phyloP scores from a whole-genome alignment of 257 asterid genomes.

The Eucommia ulmoides region DNA sequence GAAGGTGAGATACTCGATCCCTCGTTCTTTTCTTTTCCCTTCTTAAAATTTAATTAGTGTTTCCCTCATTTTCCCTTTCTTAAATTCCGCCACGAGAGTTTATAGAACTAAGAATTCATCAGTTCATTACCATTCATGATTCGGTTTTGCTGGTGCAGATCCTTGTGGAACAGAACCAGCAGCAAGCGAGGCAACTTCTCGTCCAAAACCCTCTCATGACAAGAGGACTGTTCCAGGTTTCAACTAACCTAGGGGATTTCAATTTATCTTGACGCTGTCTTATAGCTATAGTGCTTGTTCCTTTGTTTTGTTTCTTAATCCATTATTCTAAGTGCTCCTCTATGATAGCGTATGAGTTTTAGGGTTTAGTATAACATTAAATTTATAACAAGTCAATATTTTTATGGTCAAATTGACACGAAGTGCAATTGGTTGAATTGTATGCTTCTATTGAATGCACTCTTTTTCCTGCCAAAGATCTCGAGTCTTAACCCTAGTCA shows the following conservation, averaged over 20 bases:
- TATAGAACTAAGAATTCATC: conserved; percentile 1
- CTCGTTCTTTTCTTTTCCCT: too few relatives aligned
- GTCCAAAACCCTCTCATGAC: conserved; percentile 83
- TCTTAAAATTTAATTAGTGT: too few relatives aligned
- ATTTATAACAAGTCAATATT: too few relatives aligned
- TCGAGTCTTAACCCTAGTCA: too few relatives aligned
- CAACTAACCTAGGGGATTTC: neutral
- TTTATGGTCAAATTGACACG: too few relatives aligned
- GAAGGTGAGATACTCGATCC: conserved; percentile 39
- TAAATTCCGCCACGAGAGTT: neutral
- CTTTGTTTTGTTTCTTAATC: neutral
- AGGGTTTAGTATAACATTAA: too few relatives aligned
- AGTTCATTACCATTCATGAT: neutral
- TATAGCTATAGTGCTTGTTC: conserved; percentile 4
- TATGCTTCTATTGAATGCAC: too few relatives aligned
- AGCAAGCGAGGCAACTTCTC: conserved; percentile 90
- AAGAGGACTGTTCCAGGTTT: conserved; percentile 88
- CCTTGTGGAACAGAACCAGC: conserved; percentile 77
- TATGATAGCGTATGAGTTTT: too few relatives aligned
- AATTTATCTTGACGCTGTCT: neutral
- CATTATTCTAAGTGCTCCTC: too few relatives aligned
- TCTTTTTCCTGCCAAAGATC: too few relatives aligned
- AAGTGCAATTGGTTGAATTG: too few relatives aligned
- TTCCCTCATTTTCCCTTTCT: neutral
- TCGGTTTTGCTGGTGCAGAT: conserved; percentile 26